A percentile compares a stretch with the other conserved stretches of the same genome.
phyloP scores from a whole-genome alignment of 108 stramenopile genomes.

The Thalassiosira profunda region DNA sequence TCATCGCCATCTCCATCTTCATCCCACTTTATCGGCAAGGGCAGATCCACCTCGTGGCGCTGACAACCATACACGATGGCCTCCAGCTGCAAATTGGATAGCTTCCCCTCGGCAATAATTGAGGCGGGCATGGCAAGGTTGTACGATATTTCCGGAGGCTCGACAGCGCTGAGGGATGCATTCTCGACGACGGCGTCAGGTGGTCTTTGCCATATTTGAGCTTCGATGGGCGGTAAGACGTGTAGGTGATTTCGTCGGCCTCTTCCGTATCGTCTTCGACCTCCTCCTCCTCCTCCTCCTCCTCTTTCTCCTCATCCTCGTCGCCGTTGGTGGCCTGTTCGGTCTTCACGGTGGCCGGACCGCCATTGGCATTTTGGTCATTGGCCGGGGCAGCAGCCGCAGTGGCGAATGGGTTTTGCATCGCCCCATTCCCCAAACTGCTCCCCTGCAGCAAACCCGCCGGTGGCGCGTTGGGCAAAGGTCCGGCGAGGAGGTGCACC shows the following conservation, averaged over 20 bases:
- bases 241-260: constrained; percentile 28
- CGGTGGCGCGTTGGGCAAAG: too few relatives aligned
- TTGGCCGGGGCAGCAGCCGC: too few relatives aligned
- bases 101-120: constrained; percentile 41
- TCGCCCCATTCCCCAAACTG: too few relatives aligned
- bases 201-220: constrained; percentile 17
- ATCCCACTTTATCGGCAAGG: neutral
- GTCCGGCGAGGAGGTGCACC: too few relatives aligned
- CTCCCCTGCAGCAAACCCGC: too few relatives aligned
- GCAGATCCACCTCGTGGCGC: constrained; percentile 34
- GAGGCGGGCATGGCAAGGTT: constrained; percentile 36
- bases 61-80: constrained; percentile 49
- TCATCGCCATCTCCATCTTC: neutral
- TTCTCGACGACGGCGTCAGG: constrained; percentile 50
- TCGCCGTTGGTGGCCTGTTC: neutral
- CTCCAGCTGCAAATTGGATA: constrained; percentile 51
- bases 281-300: constrained; percentile 15
- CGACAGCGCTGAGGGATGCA: constrained; percentile 20
- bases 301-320: neutral
- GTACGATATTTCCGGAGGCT: constrained; percentile 31
- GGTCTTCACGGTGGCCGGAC: too few relatives aligned
- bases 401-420: too few relatives aligned
- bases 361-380: too few relatives aligned
- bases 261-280: constrained; percentile 22
- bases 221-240: constrained; percentile 24